These are phyloP conservation scores for Fusarium buharicum DNA, from an alignment of 2,329 filamentous ascomycete genomes.

Conservation along the genomic window DNA sequence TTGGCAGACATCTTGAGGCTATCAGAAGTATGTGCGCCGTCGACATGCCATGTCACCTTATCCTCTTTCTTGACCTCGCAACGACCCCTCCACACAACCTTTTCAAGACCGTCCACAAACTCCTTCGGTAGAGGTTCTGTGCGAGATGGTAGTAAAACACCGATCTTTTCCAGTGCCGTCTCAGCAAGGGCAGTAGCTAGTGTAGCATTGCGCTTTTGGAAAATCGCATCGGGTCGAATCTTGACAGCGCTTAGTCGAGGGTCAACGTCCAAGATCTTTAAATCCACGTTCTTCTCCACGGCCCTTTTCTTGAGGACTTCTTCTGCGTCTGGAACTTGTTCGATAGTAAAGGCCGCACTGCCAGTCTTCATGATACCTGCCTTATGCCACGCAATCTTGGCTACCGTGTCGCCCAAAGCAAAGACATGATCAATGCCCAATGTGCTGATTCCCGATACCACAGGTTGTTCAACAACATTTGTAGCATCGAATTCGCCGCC, in stretches of 20 bases:
- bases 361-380: constrained; percentile 74
- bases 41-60: constrained; percentile 81
- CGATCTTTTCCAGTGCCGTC: constrained; percentile 58
- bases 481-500: constrained; percentile 77
- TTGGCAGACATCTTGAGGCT: constrained; percentile 83
- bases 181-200: constrained; percentile 65
- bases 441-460: constrained; percentile 70
- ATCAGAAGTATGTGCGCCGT: constrained; percentile 92
- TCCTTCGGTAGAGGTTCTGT: constrained; percentile 63
- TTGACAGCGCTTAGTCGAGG: constrained; percentile 57
- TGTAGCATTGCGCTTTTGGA: constrained; percentile 69
- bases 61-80: constrained; percentile 71
- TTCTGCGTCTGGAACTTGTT: constrained; percentile 59
- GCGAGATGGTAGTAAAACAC: constrained; percentile 45
- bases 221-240: constrained; percentile 63
- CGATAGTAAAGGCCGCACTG: constrained; percentile 66
- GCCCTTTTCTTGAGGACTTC: constrained; percentile 63
- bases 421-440: constrained; percentile 76
- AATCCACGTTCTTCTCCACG: constrained; percentile 59
- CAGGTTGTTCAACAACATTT: constrained; percentile 69
- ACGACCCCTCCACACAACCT: constrained; percentile 80
- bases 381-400: constrained; percentile 79
- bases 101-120: constrained; percentile 78
- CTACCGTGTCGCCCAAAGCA: constrained; percentile 69
- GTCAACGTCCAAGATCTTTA: constrained; percentile 61